Conservation (phyloP, 176 grass and related monocot species). For the Elymus sibiricus region DNA sequence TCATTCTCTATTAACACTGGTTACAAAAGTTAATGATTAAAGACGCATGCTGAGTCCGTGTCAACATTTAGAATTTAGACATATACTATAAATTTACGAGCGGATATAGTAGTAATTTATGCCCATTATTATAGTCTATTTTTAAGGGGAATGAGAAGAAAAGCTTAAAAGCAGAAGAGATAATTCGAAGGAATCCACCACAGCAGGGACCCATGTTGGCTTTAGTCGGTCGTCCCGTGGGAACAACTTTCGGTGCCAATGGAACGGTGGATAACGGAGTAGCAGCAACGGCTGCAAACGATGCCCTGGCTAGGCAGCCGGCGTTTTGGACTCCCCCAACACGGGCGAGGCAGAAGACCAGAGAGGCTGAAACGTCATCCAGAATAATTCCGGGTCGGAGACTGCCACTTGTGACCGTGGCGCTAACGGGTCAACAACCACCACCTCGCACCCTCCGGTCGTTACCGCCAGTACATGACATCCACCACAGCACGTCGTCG, state of each 20-base stretch:
- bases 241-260: neutral
- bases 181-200: too few species aligned
- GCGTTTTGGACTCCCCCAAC: neutral
- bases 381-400: neutral
- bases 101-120: too few species aligned
- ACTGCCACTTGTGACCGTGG: neutral
- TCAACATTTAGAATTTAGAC: neutral
- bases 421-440: slow-evolving; percentile 23
- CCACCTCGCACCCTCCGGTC: neutral
- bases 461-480: slow-evolving; percentile 24
- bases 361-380: neutral
- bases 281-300: neutral
- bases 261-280: neutral
- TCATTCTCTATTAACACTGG: neutral
- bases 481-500: slow-evolving; percentile 19
- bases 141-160: too few species aligned
- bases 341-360: neutral
- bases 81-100: too few species aligned
- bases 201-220: too few species aligned
- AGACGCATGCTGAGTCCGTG: neutral
- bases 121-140: too few species aligned
- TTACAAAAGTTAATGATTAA: neutral
- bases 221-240: neutral
- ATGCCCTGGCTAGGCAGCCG: neutral
- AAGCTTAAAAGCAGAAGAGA: too few species aligned